Base-by-base conservation (phyloP, 805 yeast species). In the Kazachstania viticola region DNA sequence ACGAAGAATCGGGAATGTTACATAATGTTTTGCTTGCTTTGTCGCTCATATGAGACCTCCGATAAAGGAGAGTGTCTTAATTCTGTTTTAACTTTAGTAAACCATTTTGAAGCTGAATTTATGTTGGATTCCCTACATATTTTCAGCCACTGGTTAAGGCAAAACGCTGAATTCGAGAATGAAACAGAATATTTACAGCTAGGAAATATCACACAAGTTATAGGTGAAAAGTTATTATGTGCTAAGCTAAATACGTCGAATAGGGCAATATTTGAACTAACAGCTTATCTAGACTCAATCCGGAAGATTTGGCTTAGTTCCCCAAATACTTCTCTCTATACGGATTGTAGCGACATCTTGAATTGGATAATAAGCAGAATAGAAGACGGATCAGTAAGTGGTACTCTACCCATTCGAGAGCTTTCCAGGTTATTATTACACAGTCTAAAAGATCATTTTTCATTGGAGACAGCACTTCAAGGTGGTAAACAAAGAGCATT, bases 261-360 rank as follows among this genome's bases (percentile, higher is more conserved):
- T 14, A 22, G 16, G 1, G 40, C 51, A 1, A 37, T 52, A 15
- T 27, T 25, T 13, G 17, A 32, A 5, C 35, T 55, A 7, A 28
- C 45, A 9, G 16, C 29, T 1, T 51, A 40, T 32, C 32, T 55
- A 23, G 35, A 37, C 12, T 29, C 37, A 4, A 30, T 38, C 1
- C 31, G 41, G 6, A 16, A 42, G 1, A 29, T 40, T 0, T 58
- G 71, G 61, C 27, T 58, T 1, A 23, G 30, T 1, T 34, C 31
- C 4, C 21, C 29, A 0, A 43, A 49, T 7, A 46, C 40, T 1
- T 46, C 45, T 2, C 44, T 68, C 6, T 39, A 47, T 14, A 57
- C 57, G 3, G 77, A 72, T 30, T 62, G 65, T 27, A 45, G 44
- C 23, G 79, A 74, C 40, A 61, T 75, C 14, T 54, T 62, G 25